These are phyloP conservation scores for Chlorella variabilis DNA, from an alignment of 163 green algal genomes.

Conservation along the genomic window DNA sequence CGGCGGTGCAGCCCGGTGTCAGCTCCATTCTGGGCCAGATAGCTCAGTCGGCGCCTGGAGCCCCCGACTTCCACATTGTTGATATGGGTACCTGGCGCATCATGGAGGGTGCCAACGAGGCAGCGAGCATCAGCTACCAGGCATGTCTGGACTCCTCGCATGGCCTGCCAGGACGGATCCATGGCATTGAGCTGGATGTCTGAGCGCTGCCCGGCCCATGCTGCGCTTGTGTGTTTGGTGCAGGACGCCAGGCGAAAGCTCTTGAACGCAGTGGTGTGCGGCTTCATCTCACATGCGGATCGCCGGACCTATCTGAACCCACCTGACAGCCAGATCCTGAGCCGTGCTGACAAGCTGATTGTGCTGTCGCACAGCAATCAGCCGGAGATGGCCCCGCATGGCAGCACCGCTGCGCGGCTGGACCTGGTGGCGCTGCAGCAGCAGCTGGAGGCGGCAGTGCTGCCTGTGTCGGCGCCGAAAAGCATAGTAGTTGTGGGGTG, in stretches of 20 bases:
- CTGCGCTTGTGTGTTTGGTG: not conserved
- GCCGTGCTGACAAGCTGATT: constrained; percentile 19
- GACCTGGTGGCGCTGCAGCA: constrained; percentile 26
- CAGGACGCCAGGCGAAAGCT: constrained; percentile 13
- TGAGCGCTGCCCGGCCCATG: no score
- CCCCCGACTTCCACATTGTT: constrained; percentile 17
- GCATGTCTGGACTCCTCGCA: not conserved
- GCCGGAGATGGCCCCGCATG: not conserved
- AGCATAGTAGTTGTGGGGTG: constrained; percentile 41
- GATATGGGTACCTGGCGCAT: not conserved
- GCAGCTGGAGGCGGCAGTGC: constrained; percentile 13
- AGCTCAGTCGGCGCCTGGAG: constrained; percentile 18
- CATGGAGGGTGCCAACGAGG: not conserved
- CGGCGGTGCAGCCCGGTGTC: constrained; percentile 51
- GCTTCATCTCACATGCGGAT: constrained; percentile 14
- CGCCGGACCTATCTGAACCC: constrained; percentile 31
- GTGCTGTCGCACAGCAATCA: constrained; percentile 4
- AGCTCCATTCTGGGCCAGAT: constrained; percentile 42
- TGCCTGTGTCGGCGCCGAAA: not conserved
- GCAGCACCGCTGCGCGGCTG: not conserved
- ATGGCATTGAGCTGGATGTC: no score
- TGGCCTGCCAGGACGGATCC: not conserved
- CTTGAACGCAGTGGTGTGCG: constrained; percentile 22
- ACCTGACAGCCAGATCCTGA: constrained; percentile 1
- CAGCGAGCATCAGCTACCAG: constrained; percentile 23